Evolutionary conservation across 768 basidiomycete genomes (phyloP).

Genomic region (Rhodotorula diobovata): DNA sequence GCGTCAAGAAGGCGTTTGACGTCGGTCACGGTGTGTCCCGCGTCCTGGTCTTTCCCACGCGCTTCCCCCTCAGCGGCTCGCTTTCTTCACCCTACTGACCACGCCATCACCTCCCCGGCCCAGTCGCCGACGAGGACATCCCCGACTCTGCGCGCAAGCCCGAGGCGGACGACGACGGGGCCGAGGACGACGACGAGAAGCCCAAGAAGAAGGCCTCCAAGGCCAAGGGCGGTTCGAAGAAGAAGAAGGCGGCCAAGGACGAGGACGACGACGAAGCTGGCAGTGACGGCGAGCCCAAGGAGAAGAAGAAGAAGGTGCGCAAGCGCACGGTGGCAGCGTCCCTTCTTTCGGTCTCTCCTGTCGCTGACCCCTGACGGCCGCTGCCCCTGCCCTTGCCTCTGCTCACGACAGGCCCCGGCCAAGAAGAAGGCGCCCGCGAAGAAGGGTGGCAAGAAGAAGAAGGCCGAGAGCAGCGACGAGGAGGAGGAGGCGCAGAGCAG

Average conservation of each 20-base stretch:
- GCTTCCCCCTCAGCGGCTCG: no score
- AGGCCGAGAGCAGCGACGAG: not conserved
- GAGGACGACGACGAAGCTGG: conserved; percentile 6
- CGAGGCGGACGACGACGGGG: conserved; percentile 16
- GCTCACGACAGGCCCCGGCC: not conserved
- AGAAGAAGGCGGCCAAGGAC: conserved; percentile 24
- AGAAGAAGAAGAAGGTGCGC: conserved; percentile 26
- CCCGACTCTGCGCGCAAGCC: conserved; percentile 36
- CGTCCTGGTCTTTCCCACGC: not conserved
- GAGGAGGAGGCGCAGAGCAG: not conserved
- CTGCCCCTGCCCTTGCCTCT: no score
- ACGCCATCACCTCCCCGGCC: not conserved
- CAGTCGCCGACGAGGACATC: conserved; percentile 75
- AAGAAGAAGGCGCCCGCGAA: conserved; percentile 15
- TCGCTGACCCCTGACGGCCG: no score
- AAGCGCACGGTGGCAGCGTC: not conserved
- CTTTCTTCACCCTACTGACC: not conserved
- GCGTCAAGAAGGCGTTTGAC: conserved; percentile 67
- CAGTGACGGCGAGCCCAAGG: conserved; percentile 10
- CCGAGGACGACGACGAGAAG: conserved; percentile 3
- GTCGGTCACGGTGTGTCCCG: conserved; percentile 55
- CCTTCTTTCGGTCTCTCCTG: no score
- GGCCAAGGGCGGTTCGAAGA: conserved; percentile 15
- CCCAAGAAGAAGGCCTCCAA: conserved; percentile 27
- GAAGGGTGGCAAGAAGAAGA: conserved; percentile 17